phyloP scores from a whole-genome alignment of 345 rosid species.

The Geranium brycei region DNA sequence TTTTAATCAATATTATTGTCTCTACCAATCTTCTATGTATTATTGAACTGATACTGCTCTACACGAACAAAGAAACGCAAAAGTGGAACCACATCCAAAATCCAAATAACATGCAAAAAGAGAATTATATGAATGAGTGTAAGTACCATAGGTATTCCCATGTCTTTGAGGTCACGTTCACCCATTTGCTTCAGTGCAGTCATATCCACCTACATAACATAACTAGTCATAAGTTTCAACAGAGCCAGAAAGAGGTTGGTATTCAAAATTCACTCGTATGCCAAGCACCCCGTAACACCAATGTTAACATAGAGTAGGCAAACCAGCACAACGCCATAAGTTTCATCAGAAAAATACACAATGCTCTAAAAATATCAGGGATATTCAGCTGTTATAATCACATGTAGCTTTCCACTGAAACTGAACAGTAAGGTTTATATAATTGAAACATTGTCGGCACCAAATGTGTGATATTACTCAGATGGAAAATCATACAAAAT shows the following conservation, averaged over 20 bases:
- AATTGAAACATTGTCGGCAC: not conserved
- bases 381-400: too few species aligned
- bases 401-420: too few species aligned
- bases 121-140: not conserved
- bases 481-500: not conserved
- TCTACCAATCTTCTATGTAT: not conserved
- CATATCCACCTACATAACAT: constrained; percentile 70
- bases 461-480: not conserved
- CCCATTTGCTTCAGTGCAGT: constrained; percentile 81
- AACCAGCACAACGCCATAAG: not conserved
- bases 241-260: not conserved
- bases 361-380: not conserved
- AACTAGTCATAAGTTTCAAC: constrained; percentile 9
- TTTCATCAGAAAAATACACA: too few species aligned
- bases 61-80: not conserved
- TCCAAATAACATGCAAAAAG: not conserved
- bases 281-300: not conserved
- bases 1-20: too few species aligned
- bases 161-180: constrained; percentile 79
- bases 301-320: not conserved
- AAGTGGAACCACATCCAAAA: not conserved
- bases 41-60: not conserved
- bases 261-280: not conserved
- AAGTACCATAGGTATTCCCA: constrained; percentile 89
- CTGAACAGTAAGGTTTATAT: too few species aligned